Evolutionary conservation across 148 eudicot genomes (phyloP).

Genomic region (Persicaria maculosa): DNA sequence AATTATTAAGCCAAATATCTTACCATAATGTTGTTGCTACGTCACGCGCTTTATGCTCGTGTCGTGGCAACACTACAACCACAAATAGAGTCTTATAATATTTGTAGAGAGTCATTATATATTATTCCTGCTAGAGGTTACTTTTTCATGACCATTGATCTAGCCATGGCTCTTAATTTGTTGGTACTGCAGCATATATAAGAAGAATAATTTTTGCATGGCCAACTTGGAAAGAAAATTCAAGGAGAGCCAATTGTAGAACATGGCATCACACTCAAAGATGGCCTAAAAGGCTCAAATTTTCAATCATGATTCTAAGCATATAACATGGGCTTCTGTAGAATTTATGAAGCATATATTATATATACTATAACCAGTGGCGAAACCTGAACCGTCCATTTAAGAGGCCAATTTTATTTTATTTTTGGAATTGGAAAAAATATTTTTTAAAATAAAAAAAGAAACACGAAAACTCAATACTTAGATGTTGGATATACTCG

Average conservation of each 20-base stretch:
- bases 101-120: background rate
- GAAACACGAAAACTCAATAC: too few relatives aligned
- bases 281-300: background rate
- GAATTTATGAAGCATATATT: too few relatives aligned
- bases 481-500: too few relatives aligned
- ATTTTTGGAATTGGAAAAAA: too few relatives aligned
- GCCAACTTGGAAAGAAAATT: background rate
- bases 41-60: background rate
- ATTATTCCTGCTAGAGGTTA: background rate
- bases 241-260: background rate
- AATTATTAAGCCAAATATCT: background rate
- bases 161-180: background rate
- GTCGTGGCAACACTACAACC: background rate
- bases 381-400: too few relatives aligned
- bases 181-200: background rate
- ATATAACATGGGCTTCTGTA: too few relatives aligned
- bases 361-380: too few relatives aligned
- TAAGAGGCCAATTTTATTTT: too few relatives aligned
- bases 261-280: background rate
- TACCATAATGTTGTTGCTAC: background rate
- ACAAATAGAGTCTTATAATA: conserved; percentile 1
- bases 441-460: too few relatives aligned
- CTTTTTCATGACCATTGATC: background rate
- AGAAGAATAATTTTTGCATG: background rate
- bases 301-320: too few relatives aligned